Conservation (phyloP, 1,284 basidiomycete genomes). For the Fistulinella staudtii region DNA sequence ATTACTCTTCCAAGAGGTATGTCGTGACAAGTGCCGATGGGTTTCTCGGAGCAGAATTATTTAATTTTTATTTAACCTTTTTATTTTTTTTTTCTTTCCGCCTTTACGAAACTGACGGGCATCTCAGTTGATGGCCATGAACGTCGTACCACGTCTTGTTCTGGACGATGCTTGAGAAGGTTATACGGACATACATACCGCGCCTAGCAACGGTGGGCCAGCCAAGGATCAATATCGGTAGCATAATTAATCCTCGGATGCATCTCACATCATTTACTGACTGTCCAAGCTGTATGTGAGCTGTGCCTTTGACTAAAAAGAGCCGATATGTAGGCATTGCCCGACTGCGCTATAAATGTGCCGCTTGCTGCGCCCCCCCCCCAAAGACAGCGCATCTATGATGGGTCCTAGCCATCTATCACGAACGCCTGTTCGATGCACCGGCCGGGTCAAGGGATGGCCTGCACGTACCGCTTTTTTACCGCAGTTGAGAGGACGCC, state of each 20-base stretch:
- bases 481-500: conserved; percentile 5
- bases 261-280: not conserved
- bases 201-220: conserved; percentile 1
- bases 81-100: not conserved
- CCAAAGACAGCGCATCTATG: too few relatives aligned
- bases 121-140: conserved; percentile 87
- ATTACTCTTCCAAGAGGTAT: conserved; percentile 92
- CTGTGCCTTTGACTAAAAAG: too few relatives aligned
- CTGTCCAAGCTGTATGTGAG: conserved; percentile 19
- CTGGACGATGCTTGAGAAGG: conserved; percentile 63
- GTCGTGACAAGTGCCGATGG: conserved; percentile 25
- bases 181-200: not conserved
- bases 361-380: too few relatives aligned
- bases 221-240: conserved; percentile 2
- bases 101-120: conserved; percentile 4
- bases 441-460: conserved; percentile 24
- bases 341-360: too few relatives aligned
- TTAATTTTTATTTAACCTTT: too few relatives aligned
- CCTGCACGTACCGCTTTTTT: conserved; percentile 12
- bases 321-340: too few relatives aligned
- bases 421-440: not conserved
- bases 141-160: conserved; percentile 82
- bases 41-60: not conserved
- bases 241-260: not conserved
- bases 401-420: not conserved